These are phyloP conservation scores for Mariannaea elegans DNA, from an alignment of 2,329 filamentous ascomycete species.

Conservation along the genomic window DNA sequence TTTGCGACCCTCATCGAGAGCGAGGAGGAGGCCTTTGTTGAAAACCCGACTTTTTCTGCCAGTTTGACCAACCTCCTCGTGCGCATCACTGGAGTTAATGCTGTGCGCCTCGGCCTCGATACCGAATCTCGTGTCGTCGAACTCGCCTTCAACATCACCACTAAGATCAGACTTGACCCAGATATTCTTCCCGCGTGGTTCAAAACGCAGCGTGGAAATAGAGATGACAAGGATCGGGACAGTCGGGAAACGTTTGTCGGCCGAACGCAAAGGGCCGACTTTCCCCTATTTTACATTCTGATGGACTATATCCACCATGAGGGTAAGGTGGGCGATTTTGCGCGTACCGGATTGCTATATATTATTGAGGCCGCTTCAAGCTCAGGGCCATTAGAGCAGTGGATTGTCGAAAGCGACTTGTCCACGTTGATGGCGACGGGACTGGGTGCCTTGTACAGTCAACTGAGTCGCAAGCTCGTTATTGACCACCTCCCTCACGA, in stretches of 20 bases:
- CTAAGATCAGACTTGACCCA: slow-evolving; percentile 92
- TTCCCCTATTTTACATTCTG: slow-evolving; percentile 93
- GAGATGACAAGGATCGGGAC: slow-evolving; percentile 55
- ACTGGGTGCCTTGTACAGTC: slow-evolving; percentile 77
- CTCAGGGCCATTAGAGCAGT: slow-evolving; percentile 85
- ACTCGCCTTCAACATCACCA: slow-evolving; percentile 93
- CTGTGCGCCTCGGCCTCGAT: slow-evolving; percentile 77
- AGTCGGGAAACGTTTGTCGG: slow-evolving; percentile 85
- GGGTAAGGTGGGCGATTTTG: slow-evolving; percentile 94
- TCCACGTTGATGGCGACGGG: slow-evolving; percentile 98
- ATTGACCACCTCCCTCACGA: slow-evolving; percentile 79
- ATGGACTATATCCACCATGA: slow-evolving; percentile 98
- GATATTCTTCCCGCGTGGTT: slow-evolving; percentile 93
- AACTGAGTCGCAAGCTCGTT: slow-evolving; percentile 79
- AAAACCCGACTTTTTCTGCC: slow-evolving; percentile 84
- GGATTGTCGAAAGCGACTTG: slow-evolving; percentile 96
- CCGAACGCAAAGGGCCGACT: slow-evolving; percentile 88
- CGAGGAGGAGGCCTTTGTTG: slow-evolving; percentile 94
- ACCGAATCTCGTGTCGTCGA: slow-evolving; percentile 92
- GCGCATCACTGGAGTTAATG: slow-evolving; percentile 78
- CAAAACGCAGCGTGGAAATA: slow-evolving; percentile 58
- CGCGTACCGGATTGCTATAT: slow-evolving; percentile 90
- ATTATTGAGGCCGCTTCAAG: slow-evolving; percentile 93
- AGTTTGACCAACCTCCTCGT: slow-evolving; percentile 88
- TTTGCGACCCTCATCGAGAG: slow-evolving; percentile 95